phyloP scores from a whole-genome alignment of 106 monocot species.

The Dioscorea dumetorum region DNA sequence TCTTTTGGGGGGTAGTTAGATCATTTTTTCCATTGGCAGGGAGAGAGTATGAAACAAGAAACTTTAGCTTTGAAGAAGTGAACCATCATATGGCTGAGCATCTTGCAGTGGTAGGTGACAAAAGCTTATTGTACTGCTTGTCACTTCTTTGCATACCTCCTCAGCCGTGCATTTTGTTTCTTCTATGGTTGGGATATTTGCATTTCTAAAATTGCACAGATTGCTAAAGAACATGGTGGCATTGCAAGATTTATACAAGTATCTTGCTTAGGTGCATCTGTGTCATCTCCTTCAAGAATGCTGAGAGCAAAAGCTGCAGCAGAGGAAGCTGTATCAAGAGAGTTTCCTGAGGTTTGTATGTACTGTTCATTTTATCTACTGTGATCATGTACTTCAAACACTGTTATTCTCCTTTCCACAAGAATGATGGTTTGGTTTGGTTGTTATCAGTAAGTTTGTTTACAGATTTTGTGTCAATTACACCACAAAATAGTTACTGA shows the following conservation, averaged over 20 bases:
- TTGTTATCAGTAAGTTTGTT: too few species aligned
- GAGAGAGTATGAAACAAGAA: constrained; percentile 91
- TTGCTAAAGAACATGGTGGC: constrained; percentile 98
- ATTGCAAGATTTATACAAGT: constrained; percentile 96
- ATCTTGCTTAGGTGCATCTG: constrained; percentile 91
- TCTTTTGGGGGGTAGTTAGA: constrained; percentile 2
- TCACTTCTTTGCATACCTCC: neutral
- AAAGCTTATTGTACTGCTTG: neutral
- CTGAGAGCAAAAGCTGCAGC: constrained; percentile 82
- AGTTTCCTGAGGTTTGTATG: constrained; percentile 70
- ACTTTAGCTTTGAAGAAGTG: constrained; percentile 96
- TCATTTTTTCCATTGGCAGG: constrained; percentile 29
- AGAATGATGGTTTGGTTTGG: too few species aligned
- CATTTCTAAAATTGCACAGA: constrained; percentile 38
- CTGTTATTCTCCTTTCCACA: too few species aligned
- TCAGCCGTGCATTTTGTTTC: neutral
- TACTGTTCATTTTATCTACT: neutral
- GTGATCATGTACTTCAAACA: too few species aligned
- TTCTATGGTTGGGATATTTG: neutral
- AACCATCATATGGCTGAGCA: constrained; percentile 86
- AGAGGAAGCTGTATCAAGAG: constrained; percentile 74
- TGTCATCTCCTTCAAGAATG: constrained; percentile 87
- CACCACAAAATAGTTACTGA: too few species aligned
- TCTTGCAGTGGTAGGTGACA: constrained; percentile 70
- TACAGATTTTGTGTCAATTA: too few species aligned